Percentiles rank a stretch among this genome's conserved stretches.
These are phyloP conservation scores for Pythium apleroticum DNA, from an alignment of 352 stramenopile genomes.

Conservation along the genomic window DNA sequence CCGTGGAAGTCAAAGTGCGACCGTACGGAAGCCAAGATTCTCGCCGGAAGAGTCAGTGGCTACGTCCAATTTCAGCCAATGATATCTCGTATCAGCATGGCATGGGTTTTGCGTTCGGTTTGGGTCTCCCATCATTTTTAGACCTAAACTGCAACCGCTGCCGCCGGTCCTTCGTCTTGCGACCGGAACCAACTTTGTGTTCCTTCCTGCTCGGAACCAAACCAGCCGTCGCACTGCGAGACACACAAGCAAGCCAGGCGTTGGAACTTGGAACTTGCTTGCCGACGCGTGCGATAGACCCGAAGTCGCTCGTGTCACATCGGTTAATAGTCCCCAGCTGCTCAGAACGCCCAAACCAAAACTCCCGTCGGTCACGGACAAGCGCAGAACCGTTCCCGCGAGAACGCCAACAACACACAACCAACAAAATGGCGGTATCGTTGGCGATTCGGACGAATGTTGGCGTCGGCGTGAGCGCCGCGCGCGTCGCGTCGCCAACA, in stretches of 20 bases:
- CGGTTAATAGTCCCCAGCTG: slow-evolving; percentile 2
- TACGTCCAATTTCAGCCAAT: slow-evolving; percentile 19
- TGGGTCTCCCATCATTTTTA: slow-evolving; percentile 6
- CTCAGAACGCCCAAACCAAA: background rate
- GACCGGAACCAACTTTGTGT: slow-evolving; percentile 1
- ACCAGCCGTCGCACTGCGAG: slow-evolving; percentile 1
- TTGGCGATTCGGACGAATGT: slow-evolving; percentile 1
- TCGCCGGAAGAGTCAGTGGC: slow-evolving; percentile 23
- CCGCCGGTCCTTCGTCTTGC: background rate
- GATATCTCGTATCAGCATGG: background rate
- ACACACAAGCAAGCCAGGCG: slow-evolving; percentile 2
- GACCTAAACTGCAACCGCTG: slow-evolving; percentile 5
- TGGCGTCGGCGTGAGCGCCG: slow-evolving; percentile 8
- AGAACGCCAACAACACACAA: background rate
- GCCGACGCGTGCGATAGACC: background rate
- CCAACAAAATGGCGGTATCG: background rate
- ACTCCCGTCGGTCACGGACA: no score
- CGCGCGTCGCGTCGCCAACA: slow-evolving; percentile 7
- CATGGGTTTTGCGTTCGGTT: background rate
- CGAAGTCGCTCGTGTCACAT: background rate
- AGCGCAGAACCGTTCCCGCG: background rate
- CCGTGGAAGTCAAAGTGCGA: background rate
- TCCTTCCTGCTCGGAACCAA: background rate
- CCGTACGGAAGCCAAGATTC: slow-evolving; percentile 17
- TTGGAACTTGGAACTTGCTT: slow-evolving; percentile 7